Base-by-base conservation (phyloP, 2,329 filamentous ascomycete genomes). In the Neofusicoccum ribis region DNA sequence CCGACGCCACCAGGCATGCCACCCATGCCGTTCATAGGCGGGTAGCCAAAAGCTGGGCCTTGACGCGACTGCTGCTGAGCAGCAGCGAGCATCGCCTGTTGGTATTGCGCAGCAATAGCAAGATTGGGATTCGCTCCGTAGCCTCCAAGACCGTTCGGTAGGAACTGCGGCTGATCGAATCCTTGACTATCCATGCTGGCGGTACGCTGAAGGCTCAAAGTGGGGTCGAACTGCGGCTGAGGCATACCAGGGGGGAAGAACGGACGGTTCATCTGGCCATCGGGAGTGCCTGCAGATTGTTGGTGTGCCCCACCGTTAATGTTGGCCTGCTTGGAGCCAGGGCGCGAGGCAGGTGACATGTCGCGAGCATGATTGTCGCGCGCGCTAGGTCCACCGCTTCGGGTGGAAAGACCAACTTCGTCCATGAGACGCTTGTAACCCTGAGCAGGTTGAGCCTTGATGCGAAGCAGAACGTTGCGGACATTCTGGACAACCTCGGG, bases 371-470 rank as follows among this genome's bases (percentile, higher is more conserved):
- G 65, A 37, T 68, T 54, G 20, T 64, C 52, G 11, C 49, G 72
- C 14, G 62, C 51, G 31, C 72, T 72, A 44, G 79, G 76, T 41
- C 76, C 74, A 60, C 80, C 79, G 61, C 77, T 77, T 47, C 82
- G 80, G 17, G 82, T 83, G 1, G 94, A 96, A 43, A 99, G 81
- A 67, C 94, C 93, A 70, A 99, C 95, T 76, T 99, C 95, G 73
- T 99, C 95, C 95, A 99, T 99, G 67, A 99, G 82, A 62, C 95
- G 90, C 84, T 98, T 99, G 82, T 99, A 99, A 61, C 95, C 95
- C 80, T 98, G 95, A 68, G 89, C 91, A 15, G 95, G 92, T 73
- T 96, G 92, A 5, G 93, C 94, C 81, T 97, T 97, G 78, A 98
- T 89, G 72, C 91, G 90, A 39, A 94, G 80, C 39, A 99, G 85